Percentiles rank a stretch among this genome's conserved stretches.
Conservation (phyloP, 495 filamentous ascomycete species). For the Immersiella caudata region DNA sequence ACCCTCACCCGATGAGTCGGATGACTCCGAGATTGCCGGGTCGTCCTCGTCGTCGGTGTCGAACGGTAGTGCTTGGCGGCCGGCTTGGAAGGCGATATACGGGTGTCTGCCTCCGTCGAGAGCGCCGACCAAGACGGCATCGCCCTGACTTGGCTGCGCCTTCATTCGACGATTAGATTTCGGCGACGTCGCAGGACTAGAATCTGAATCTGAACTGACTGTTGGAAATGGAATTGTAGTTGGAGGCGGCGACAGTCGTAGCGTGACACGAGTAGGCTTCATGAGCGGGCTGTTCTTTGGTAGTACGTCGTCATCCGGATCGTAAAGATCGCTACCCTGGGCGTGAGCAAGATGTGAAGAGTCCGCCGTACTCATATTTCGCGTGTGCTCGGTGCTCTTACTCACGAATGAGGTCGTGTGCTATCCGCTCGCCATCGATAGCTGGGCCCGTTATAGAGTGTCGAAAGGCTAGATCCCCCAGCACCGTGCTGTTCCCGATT, state of each 20-base stretch:
- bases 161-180: constrained; percentile 49
- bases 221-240: constrained; percentile 35
- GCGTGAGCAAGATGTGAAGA: constrained; percentile 44
- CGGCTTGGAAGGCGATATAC: constrained; percentile 51
- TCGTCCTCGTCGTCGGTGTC: constrained; percentile 30
- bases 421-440: constrained; percentile 40
- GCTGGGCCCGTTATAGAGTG: constrained; percentile 15
- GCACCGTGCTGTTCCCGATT: background rate
- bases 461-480: constrained; percentile 6
- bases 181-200: constrained; percentile 31
- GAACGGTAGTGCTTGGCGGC: constrained; percentile 12
- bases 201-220: constrained; percentile 45
- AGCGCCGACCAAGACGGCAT: constrained; percentile 57
- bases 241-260: constrained; percentile 42
- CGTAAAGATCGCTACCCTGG: constrained; percentile 47
- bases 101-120: constrained; percentile 53
- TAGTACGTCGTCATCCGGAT: constrained; percentile 48
- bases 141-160: constrained; percentile 50
- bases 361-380: constrained; percentile 50
- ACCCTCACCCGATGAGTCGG: constrained; percentile 18
- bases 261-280: constrained; percentile 43
- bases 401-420: constrained; percentile 30
- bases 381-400: constrained; percentile 34
- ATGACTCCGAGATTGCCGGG: constrained; percentile 8
- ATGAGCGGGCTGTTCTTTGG: constrained; percentile 47